A percentile compares a stretch with the other conserved stretches of the same genome.
These are phyloP conservation scores for Thelonectria blattea DNA, from an alignment of 2,329 filamentous ascomycete genomes.

Conservation along the genomic window DNA sequence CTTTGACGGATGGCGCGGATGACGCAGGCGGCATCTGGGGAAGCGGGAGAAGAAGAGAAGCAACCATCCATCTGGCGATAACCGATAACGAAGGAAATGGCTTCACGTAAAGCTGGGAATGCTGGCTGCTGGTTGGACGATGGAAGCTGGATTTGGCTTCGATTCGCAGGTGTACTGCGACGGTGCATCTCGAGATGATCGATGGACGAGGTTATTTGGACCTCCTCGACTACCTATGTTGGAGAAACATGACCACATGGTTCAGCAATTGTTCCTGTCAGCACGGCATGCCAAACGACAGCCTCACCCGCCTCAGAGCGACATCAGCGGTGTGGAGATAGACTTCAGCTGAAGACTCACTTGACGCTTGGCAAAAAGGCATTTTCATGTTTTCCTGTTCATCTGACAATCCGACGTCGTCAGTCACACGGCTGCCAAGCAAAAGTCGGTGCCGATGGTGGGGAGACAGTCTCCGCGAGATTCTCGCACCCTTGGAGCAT, in stretches of 20 bases:
- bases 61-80: slow-evolving; percentile 6
- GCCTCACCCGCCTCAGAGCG: not conserved
- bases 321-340: slow-evolving; percentile 1
- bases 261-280: not conserved
- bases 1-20: slow-evolving; percentile 8
- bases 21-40: slow-evolving; percentile 23
- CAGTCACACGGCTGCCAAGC: too few relatives aligned
- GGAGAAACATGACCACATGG: not conserved
- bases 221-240: too few relatives aligned
- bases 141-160: slow-evolving; percentile 4
- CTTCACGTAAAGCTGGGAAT: slow-evolving; percentile 19
- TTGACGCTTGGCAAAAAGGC: not conserved
- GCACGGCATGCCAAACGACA: not conserved
- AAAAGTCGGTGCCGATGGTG: slow-evolving; percentile 6
- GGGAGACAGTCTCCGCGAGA: slow-evolving; percentile 2
- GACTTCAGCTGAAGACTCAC: not conserved
- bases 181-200: slow-evolving; percentile 9
- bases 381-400: not conserved
- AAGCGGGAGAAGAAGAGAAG: slow-evolving; percentile 19
- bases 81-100: slow-evolving; percentile 13
- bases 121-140: slow-evolving; percentile 6
- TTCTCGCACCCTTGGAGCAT: not conserved
- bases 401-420: not conserved
- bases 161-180: slow-evolving; percentile 6
- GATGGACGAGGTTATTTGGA: slow-evolving; percentile 14